Base-by-base conservation (phyloP, 306 rosid genomes). In the Castanospermum australe region DNA sequence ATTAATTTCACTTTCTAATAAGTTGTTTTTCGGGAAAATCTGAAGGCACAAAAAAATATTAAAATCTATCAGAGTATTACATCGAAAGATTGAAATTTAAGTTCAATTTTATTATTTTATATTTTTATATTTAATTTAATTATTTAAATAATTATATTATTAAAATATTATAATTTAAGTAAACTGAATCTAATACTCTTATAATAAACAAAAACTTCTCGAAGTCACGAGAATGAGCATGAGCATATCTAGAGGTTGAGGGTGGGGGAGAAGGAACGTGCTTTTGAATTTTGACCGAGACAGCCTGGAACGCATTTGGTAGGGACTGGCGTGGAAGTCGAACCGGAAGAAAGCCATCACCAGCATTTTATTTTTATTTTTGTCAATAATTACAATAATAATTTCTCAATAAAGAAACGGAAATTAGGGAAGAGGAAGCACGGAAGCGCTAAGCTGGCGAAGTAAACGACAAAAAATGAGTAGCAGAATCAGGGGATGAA, bases 301-400 rank as follows among this genome's bases (percentile, higher is more conserved):
- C 87, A 88, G 87, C 51, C 87, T 85, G 91, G 87, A 73, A 48
- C 52, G 71, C 91, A 83, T 60, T 71, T 20, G 32, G 18, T 21
- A 8, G 62, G 15, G 50, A 13, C 36, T 50, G 57, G 21, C 28
- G 68, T 3, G 69, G 20, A 15, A 15, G 20, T 47, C 8, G 15
- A 47, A 21, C 33, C 48, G 57, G 17, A 60, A 33, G 14, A 32
- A 35, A 18, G 52, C 52, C n/a, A 54, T 12, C 15, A 14, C 65
- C 22, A 38, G 13, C 71, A 63, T 50, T 51, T 15, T 54, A 51
- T 52, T 36, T 42, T 12, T 20, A 44, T 42, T n/a, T 0, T 13
- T 60, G 4, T 32, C 0, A 9, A 22, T 8, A 68, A 24, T n/a
- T n/a, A n/a, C n/a, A n/a, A 41, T 60, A 60, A 17, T n/a, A n/a